These are phyloP conservation scores for Huntiella abstrusa DNA, from an alignment of 2,329 filamentous ascomycete genomes.

Conservation along the genomic window DNA sequence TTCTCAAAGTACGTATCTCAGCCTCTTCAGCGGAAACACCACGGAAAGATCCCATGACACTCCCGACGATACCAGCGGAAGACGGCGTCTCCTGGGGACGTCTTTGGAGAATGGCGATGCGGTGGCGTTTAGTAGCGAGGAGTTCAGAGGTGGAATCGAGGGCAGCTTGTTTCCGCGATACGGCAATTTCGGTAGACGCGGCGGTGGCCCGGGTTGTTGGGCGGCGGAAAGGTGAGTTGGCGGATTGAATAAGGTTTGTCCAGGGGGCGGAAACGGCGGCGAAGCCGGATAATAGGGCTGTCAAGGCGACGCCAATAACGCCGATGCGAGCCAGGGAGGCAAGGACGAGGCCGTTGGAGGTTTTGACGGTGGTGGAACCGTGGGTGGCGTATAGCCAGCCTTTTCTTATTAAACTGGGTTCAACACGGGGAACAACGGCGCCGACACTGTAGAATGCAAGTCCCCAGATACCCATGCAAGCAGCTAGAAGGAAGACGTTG, in stretches of 20 bases:
- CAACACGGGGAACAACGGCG: constrained; percentile 33
- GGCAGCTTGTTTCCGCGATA: constrained; percentile 60
- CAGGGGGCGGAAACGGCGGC: constrained; percentile 75
- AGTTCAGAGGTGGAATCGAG: constrained; percentile 64
- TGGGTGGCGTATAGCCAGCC: constrained; percentile 6
- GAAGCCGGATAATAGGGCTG: constrained; percentile 78
- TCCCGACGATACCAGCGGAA: constrained; percentile 43
- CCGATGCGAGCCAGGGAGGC: constrained; percentile 53
- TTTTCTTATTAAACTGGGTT: constrained; percentile 11
- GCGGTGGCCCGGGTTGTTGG: constrained; percentile 18
- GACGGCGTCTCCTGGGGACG: constrained; percentile 15
- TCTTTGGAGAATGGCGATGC: constrained; percentile 49
- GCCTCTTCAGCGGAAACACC: constrained; percentile 40
- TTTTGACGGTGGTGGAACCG: constrained; percentile 12
- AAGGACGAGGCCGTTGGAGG: constrained; percentile 21
- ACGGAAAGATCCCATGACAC: constrained; percentile 53
- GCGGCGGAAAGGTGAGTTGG: constrained; percentile 29
- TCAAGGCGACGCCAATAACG: constrained; percentile 67
- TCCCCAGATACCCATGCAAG: constrained; percentile 50
- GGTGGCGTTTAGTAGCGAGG: constrained; percentile 52
- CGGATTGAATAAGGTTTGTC: constrained; percentile 47
- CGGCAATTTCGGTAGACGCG: constrained; percentile 52
- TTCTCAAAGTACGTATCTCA: constrained; percentile 42
- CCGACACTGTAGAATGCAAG: constrained; percentile 61
- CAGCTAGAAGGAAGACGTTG: constrained; percentile 42